phyloP scores from a whole-genome alignment of 2,329 filamentous ascomycete species.

The Cryphonectria carpinicola region DNA sequence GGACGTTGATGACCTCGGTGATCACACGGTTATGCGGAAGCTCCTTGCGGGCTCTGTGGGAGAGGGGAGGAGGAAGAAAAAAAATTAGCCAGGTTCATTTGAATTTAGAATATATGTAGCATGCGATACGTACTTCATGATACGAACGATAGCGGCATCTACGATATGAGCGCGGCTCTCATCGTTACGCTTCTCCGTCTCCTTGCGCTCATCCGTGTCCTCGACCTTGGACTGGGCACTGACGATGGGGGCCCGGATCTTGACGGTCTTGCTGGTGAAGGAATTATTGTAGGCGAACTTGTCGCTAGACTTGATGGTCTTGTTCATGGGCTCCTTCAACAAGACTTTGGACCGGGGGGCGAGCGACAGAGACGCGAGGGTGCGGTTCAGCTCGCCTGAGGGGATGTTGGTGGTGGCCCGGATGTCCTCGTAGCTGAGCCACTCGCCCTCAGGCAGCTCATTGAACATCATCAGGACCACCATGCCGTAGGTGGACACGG shows the following conservation, averaged over 20 bases:
- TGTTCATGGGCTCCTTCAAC: constrained; percentile 77
- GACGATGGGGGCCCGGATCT: constrained; percentile 88
- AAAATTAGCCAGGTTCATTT: constrained; percentile 36
- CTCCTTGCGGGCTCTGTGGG: constrained; percentile 70
- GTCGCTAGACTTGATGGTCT: constrained; percentile 76
- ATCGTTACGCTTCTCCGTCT: constrained; percentile 76
- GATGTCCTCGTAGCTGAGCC: constrained; percentile 73
- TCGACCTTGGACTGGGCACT: constrained; percentile 84
- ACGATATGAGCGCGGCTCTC: constrained; percentile 72
- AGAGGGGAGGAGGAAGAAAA: neutral
- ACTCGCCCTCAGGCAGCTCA: constrained; percentile 60
- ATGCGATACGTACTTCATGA: constrained; percentile 75
- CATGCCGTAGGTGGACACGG: constrained; percentile 92
- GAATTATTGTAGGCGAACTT: constrained; percentile 80
- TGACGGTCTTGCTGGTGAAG: constrained; percentile 81
- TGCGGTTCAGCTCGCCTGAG: constrained; percentile 71
- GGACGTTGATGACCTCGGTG: constrained; percentile 71
- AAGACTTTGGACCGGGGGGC: constrained; percentile 83
- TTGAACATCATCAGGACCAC: constrained; percentile 90
- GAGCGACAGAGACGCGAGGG: constrained; percentile 80
- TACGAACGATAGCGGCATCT: constrained; percentile 77
- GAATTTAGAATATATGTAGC: constrained; percentile 12
- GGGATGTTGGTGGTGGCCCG: constrained; percentile 82
- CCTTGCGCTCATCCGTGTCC: constrained; percentile 67
- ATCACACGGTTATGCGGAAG: constrained; percentile 71